Conservation (phyloP, 2,329 filamentous ascomycete species). For the Talaromyces sp. region DNA sequence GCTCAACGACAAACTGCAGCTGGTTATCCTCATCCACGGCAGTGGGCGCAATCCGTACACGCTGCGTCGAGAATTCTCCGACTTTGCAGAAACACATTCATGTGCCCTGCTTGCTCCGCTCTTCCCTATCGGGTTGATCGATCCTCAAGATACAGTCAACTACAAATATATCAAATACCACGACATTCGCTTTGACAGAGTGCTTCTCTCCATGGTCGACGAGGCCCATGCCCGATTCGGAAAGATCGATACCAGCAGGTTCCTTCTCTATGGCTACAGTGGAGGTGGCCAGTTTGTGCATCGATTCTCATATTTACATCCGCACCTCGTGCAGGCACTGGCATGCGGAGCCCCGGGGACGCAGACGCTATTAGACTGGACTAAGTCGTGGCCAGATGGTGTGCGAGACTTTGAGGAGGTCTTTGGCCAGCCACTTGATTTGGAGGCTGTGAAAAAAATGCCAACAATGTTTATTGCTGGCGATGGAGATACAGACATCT, state of each 20-base stretch:
- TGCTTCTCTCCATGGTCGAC: neutral
- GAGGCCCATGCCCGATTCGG: neutral
- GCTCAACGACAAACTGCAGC: neutral
- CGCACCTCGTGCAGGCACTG: neutral
- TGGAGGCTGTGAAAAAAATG: neutral
- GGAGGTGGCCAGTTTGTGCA: constrained; percentile 6
- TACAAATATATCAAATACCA: constrained; percentile 4
- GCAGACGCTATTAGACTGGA: neutral
- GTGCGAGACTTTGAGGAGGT: neutral
- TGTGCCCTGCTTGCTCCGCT: constrained; percentile 1
- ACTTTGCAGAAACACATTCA: neutral
- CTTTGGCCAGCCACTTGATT: neutral
- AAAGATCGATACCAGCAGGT: neutral
- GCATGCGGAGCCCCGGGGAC: constrained; percentile 3
- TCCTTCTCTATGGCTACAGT: constrained; percentile 5
- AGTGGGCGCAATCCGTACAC: constrained; percentile 1
- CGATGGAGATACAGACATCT: constrained; percentile 1
- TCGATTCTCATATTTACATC: constrained; percentile 6
- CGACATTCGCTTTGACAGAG: neutral
- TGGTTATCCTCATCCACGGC: neutral
- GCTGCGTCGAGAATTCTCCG: constrained; percentile 1
- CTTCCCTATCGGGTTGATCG: neutral
- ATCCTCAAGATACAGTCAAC: constrained; percentile 1
- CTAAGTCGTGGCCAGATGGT: neutral
- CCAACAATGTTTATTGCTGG: constrained; percentile 6